These are phyloP conservation scores for Colletotrichum sp. DNA, from an alignment of 2,329 filamentous ascomycete genomes.

Conservation along the genomic window DNA sequence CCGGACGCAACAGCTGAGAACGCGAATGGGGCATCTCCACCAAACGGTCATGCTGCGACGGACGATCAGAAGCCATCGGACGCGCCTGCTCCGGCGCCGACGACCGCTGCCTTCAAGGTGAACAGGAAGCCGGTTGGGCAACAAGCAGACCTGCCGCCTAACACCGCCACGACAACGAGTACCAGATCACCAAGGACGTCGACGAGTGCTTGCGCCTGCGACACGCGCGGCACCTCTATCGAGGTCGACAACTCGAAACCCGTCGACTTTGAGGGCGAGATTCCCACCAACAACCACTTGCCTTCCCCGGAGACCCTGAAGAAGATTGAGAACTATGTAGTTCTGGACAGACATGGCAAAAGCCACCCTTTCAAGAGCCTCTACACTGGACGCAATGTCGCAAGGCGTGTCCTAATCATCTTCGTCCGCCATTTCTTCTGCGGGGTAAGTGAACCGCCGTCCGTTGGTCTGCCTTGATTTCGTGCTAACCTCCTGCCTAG, in stretches of 20 bases:
- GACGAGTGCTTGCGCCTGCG: background rate
- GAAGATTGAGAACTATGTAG: slow-evolving; percentile 57
- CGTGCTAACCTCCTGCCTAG: slow-evolving; percentile 41
- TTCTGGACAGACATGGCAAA: slow-evolving; percentile 68
- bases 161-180: background rate
- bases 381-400: slow-evolving; percentile 59
- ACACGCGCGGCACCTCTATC: slow-evolving; percentile 24
- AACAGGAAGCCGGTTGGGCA: background rate
- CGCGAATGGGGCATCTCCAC: background rate
- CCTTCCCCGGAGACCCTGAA: slow-evolving; percentile 54
- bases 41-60: slow-evolving; percentile 1
- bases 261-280: slow-evolving; percentile 60
- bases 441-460: slow-evolving; percentile 59
- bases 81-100: background rate
- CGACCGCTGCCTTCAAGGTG: background rate
- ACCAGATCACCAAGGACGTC: slow-evolving; percentile 9
- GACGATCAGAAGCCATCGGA: background rate
- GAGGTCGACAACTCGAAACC: slow-evolving; percentile 45
- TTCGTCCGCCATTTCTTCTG: slow-evolving; percentile 85
- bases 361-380: slow-evolving; percentile 66
- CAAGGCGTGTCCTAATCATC: slow-evolving; percentile 68
- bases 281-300: slow-evolving; percentile 60
- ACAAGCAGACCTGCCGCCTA: background rate
- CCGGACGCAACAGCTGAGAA: background rate
- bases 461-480: background rate